These are phyloP conservation scores for Neotropicomus parvogracilis DNA, from an alignment of 1,284 basidiomycete genomes.

Conservation along the genomic window DNA sequence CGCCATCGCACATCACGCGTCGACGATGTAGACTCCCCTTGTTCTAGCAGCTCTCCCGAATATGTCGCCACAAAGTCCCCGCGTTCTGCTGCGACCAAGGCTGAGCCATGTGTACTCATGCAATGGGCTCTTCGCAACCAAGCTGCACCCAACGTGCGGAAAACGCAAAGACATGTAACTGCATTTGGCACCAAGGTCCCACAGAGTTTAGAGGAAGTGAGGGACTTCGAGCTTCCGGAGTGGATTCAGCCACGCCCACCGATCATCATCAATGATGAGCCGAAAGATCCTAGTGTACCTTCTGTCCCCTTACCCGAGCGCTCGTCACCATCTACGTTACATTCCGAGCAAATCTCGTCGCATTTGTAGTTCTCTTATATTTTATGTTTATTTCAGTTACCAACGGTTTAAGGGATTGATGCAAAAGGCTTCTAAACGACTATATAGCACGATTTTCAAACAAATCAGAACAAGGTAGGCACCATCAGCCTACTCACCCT, in stretches of 20 bases:
- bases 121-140: slow-evolving; percentile 49
- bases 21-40: slow-evolving; percentile 24
- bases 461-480: neutral
- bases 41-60: slow-evolving; percentile 23
- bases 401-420: neutral
- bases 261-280: slow-evolving; percentile 11
- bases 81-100: slow-evolving; percentile 22
- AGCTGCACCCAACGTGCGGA: slow-evolving; percentile 42
- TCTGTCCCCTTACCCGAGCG: slow-evolving; percentile 5
- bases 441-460: slow-evolving; percentile 3
- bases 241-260: slow-evolving; percentile 37
- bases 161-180: slow-evolving; percentile 49
- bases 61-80: slow-evolving; percentile 10
- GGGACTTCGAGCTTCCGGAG: slow-evolving; percentile 47
- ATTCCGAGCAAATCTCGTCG: slow-evolving; percentile 6
- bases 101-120: slow-evolving; percentile 40
- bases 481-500: slow-evolving; percentile 10
- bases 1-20: slow-evolving; percentile 19
- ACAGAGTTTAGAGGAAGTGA: slow-evolving; percentile 41
- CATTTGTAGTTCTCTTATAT: slow-evolving; percentile 23
- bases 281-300: slow-evolving; percentile 7
- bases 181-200: slow-evolving; percentile 58
- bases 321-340: slow-evolving; percentile 15
- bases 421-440: slow-evolving; percentile 11
- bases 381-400: slow-evolving; percentile 35